Conservation (phyloP, 179 eudicot genomes). For the Carnegiea gigantea region DNA sequence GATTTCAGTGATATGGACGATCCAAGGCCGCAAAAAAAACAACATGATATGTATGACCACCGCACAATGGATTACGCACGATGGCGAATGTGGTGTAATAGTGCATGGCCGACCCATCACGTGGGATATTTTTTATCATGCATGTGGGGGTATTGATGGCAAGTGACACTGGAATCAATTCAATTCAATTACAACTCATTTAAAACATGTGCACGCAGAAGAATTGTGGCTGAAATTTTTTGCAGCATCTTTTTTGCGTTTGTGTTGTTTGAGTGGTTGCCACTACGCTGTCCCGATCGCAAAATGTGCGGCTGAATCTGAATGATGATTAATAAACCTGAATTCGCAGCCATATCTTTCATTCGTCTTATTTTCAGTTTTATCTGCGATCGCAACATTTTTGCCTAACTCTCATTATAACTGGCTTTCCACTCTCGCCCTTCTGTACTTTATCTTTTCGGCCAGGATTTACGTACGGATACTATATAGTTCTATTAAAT, state of each 20-base stretch:
- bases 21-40: too few relatives aligned
- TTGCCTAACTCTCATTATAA: neutral
- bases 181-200: neutral
- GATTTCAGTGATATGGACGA: too few relatives aligned
- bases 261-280: too few relatives aligned
- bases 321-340: neutral
- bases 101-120: slow-evolving; percentile 12
- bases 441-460: too few relatives aligned
- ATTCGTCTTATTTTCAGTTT: neutral
- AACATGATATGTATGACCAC: neutral
- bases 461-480: too few relatives aligned
- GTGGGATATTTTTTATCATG: neutral
- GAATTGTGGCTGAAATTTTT: neutral
- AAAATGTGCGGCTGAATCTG: too few relatives aligned
- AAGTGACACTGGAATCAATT: neutral
- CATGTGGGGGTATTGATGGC: neutral
- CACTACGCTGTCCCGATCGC: too few relatives aligned
- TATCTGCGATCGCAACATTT: neutral
- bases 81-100: neutral
- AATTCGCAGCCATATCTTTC: neutral
- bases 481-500: too few relatives aligned
- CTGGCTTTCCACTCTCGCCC: neutral
- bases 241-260: neutral
- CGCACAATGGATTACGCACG: neutral
- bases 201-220: slow-evolving; percentile 2